A percentile compares a stretch with the other conserved stretches of the same genome.
Conservation (phyloP, 2,329 filamentous ascomycete genomes). For the Verticillium nubilum region DNA sequence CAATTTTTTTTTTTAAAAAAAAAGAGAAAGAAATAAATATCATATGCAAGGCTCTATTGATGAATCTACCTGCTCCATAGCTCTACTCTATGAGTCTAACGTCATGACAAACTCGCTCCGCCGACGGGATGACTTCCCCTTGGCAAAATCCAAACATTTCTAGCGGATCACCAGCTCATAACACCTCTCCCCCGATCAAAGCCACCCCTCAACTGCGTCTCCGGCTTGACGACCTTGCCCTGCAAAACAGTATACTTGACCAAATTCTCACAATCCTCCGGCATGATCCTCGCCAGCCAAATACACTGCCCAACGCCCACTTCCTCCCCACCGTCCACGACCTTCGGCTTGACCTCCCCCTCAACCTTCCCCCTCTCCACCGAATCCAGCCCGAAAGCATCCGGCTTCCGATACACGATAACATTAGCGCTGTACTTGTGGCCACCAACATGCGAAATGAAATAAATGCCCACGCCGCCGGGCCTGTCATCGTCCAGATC, state of each 20-base stretch:
- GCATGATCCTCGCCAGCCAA: constrained; percentile 79
- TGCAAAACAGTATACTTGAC: constrained; percentile 84
- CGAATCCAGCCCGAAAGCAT: constrained; percentile 49
- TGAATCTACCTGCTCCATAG: too few relatives aligned
- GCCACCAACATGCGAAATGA: constrained; percentile 92
- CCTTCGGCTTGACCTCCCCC: constrained; percentile 27
- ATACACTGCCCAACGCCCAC: constrained; percentile 79
- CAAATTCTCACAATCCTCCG: constrained; percentile 90
- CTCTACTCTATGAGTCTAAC: too few relatives aligned
- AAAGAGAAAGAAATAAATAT: too few relatives aligned
- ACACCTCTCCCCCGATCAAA: constrained; percentile 79
- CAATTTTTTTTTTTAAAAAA: too few relatives aligned
- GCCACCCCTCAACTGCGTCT: constrained; percentile 77
- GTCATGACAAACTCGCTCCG: too few relatives aligned
- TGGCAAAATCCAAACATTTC: background rate
- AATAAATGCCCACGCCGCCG: constrained; percentile 91
- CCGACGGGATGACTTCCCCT: too few relatives aligned
- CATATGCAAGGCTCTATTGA: too few relatives aligned
- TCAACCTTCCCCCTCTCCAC: constrained; percentile 30
- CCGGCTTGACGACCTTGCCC: constrained; percentile 90
- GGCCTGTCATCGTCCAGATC: constrained; percentile 85
- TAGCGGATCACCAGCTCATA: constrained; percentile 69
- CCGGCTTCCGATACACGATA: constrained; percentile 73
- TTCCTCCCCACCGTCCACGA: constrained; percentile 27
- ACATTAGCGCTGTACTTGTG: constrained; percentile 97